Percentiles rank a stretch among this genome's conserved stretches.
These are phyloP conservation scores for Ajuga chamaepitys DNA, from an alignment of 257 asterid genomes.

Conservation along the genomic window DNA sequence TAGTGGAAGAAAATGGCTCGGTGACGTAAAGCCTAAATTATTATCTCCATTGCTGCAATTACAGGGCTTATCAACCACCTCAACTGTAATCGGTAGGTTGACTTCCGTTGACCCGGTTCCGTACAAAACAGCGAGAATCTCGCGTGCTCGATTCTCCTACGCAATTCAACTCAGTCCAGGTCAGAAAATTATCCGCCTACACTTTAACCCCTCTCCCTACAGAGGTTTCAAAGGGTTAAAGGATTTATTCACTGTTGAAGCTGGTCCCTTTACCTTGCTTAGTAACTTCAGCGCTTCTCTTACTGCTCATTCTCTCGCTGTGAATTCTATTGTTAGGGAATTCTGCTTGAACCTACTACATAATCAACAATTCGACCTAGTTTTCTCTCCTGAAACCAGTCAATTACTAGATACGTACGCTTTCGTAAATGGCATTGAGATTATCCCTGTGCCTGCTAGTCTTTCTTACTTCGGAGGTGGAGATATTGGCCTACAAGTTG, in stretches of 20 bases:
- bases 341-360: slow-evolving; percentile 15
- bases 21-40: no score
- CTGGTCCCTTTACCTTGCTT: slow-evolving; percentile 21
- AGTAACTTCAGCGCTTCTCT: no score
- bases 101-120: slow-evolving; percentile 8
- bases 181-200: slow-evolving; percentile 24
- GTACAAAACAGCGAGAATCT: slow-evolving; percentile 16
- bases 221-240: background rate
- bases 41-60: slow-evolving; percentile 14
- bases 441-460: slow-evolving; percentile 10
- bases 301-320: no score
- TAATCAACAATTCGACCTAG: slow-evolving; percentile 1
- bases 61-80: slow-evolving; percentile 34
- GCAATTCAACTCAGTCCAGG: slow-evolving; percentile 20
- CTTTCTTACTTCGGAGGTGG: slow-evolving; percentile 12
- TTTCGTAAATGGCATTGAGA: slow-evolving; percentile 34
- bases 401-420: slow-evolving; percentile 12
- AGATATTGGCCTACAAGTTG: background rate
- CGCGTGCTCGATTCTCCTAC: slow-evolving; percentile 16
- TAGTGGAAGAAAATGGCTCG: slow-evolving; percentile 21
- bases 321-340: slow-evolving; percentile 12
- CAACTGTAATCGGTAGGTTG: slow-evolving; percentile 12
- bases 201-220: slow-evolving; percentile 17
- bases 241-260: slow-evolving; percentile 18
- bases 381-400: slow-evolving; percentile 8